A percentile compares a stretch with the other conserved stretches of the same genome.
These are phyloP conservation scores for Coemansia sp. DNA, from an alignment of 192 early-diverging fungal genomes.

Conservation along the genomic window DNA sequence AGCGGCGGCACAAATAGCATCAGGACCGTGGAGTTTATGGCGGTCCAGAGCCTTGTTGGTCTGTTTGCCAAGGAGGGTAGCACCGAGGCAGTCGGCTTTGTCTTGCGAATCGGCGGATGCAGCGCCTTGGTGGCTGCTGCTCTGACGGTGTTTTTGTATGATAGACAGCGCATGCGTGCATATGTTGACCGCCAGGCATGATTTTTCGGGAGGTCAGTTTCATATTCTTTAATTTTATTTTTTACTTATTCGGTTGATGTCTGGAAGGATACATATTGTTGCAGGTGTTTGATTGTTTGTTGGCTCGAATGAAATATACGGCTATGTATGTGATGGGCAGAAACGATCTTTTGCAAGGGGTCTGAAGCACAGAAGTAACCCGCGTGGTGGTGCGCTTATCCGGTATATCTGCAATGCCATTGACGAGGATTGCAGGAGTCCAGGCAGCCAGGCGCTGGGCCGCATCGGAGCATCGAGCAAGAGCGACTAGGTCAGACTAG, in stretches of 20 bases:
- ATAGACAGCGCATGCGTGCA: constrained; percentile 33
- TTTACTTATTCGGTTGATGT: not conserved
- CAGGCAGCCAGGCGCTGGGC: not conserved
- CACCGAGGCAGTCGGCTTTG: constrained; percentile 28
- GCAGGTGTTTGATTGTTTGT: no score
- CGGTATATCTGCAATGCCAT: not conserved
- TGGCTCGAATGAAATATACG: no score
- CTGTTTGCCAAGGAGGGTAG: not conserved
- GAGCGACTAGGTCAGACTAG: no score
- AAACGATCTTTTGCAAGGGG: not conserved
- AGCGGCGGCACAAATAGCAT: not conserved
- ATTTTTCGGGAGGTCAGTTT: not conserved
- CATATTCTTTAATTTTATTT: not conserved
- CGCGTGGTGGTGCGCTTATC: not conserved
- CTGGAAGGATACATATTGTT: not conserved
- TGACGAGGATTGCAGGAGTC: not conserved
- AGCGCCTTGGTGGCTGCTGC: constrained; percentile 41
- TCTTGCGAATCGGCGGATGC: constrained; percentile 42
- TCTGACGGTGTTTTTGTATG: constrained; percentile 41
- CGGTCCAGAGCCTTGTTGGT: constrained; percentile 18
- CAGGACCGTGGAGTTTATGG: constrained; percentile 46
- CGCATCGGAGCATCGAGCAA: not conserved
- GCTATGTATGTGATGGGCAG: no score
- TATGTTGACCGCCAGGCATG: constrained; percentile 14
- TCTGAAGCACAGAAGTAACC: not conserved